Evolutionary conservation across 2,329 filamentous ascomycete species (phyloP), one percentile per base, ranked within the genome.

Genomic region (Penicillium sp.): DNA sequence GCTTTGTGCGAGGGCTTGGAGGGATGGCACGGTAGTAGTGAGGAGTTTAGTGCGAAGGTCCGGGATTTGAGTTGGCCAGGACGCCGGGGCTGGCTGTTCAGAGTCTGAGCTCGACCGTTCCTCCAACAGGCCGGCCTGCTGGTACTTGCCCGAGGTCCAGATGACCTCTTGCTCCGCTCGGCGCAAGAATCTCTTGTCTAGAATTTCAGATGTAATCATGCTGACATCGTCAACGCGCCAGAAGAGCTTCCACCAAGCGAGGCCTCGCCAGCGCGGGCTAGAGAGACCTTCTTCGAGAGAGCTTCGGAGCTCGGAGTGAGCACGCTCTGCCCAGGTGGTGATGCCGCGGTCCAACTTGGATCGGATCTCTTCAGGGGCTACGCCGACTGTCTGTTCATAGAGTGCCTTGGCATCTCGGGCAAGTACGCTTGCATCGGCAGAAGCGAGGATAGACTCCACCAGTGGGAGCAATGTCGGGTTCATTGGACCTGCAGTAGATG

Each of bases 171-270:
- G 87, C 72, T 97, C 92, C 0, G 92, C 88, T 3, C 83, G 83
- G 0, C 86, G 83, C 3, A 99, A 81, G 78, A 95, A 97, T 6
- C 84, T 81, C 59, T 87, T 86, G 56, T 84, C 83, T 3, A 97
- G 78, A 56, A 97, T 88, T 63, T 94, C 89, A 1, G 86, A 85
- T 2, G 89, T 87, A 51, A 96, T 86, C 82, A 93, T 89, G 2
- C 86, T 85, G 10, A 97, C 91, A 66, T 97, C 93, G 68, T 97
- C 93, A 22, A 94, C 92, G 18, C 91, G 86, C 92, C 92, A 96
- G 69, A 96, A 92, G 0, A 97, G 82, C 71, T 96, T 96, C 89
- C 91, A 97, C 92, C 93, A 97, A 14, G 86, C 83, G 4, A 96
- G 79, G 59, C 89, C 88, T 24, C 85, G 83, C 93, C 93, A 97